Base-by-base conservation (phyloP, 805 yeast species). In the Debaryomyces hansenii region DNA sequence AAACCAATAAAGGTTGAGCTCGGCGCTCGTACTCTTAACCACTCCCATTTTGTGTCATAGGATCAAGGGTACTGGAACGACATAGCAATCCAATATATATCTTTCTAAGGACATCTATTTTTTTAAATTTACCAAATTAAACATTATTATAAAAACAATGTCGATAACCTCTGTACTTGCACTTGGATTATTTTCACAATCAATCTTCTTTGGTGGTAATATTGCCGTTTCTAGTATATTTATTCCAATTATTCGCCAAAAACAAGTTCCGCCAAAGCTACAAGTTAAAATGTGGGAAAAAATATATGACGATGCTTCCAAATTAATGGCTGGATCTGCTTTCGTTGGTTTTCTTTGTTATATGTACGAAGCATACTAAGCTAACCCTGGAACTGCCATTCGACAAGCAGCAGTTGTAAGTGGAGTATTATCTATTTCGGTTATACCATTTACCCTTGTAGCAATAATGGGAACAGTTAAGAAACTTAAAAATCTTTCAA, bases 171-270 rank as follows among this genome's bases (percentile, higher is more conserved):
- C 39, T 27, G 16, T 42, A 18, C 46, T 34, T 38, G 42, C 46
- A n/a, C 18, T 44, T 9, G 46, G 41, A 24, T 20, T 42, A 7
- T n/a, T 44, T 14, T 37, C 46, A 11, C 46, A 44, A 44, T 44
- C 46, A 1, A 14, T 44, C 12, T 44, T 44, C 33, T 16, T 44
- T 20, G 46, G 46, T n/a, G 42, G 42, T 5, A 44, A 44, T 24
- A 21, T 42, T 20, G 45, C 36, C 12, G 18, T 44, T 6, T 44
- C 46, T 9, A 20, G 27, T 14, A 20, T 44, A 6, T 28, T 38
- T 20, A 31, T 44, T 37, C 46, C 46, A 21, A 32, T 37, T 9
- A 18, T 44, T 18, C 42, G 32, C 11, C n/a, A 38, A 10, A 21
- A 15, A 18, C 14, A 20, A 4, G 7, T 44, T 18, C 11, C 18